phyloP scores from a whole-genome alignment of 192 early-diverging fungal genomes.

The Haplosporangium gracile region DNA sequence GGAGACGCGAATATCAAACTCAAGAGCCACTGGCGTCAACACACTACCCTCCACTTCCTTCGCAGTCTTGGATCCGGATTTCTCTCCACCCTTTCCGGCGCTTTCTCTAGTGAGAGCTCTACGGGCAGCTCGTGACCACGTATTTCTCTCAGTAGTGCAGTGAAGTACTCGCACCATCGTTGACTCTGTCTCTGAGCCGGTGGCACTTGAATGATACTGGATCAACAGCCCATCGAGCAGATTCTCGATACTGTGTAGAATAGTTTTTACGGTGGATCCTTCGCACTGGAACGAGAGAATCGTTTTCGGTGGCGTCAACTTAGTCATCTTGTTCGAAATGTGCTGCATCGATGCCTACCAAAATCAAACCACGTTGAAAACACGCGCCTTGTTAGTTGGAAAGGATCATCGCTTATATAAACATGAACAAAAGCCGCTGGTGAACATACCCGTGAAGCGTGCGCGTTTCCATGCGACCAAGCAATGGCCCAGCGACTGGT shows the following conservation, averaged over 20 bases:
- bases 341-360: constrained; percentile 27
- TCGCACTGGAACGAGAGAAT: constrained; percentile 11
- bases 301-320: constrained; percentile 29
- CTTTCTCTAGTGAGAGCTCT: constrained; percentile 22
- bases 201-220: neutral
- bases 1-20: constrained; percentile 14
- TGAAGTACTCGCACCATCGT: neutral
- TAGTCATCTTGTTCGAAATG: constrained; percentile 32
- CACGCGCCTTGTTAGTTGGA: neutral
- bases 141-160: constrained; percentile 22
- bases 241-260: neutral
- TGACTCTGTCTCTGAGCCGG: neutral
- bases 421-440: no score
- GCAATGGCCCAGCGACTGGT: constrained; percentile 69
- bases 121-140: constrained; percentile 54
- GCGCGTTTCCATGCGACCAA: constrained; percentile 66
- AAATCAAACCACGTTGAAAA: neutral
- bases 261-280: neutral
- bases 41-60: neutral
- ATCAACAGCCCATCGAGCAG: constrained; percentile 18
- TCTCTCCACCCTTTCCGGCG: neutral
- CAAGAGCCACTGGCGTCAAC: neutral
- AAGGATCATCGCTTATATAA: no score
- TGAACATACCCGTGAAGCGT: constrained; percentile 42
- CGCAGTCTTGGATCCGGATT: neutral